Evolutionary conservation across 768 basidiomycete species (phyloP).

Genomic region (Tremella yokohamensis): DNA sequence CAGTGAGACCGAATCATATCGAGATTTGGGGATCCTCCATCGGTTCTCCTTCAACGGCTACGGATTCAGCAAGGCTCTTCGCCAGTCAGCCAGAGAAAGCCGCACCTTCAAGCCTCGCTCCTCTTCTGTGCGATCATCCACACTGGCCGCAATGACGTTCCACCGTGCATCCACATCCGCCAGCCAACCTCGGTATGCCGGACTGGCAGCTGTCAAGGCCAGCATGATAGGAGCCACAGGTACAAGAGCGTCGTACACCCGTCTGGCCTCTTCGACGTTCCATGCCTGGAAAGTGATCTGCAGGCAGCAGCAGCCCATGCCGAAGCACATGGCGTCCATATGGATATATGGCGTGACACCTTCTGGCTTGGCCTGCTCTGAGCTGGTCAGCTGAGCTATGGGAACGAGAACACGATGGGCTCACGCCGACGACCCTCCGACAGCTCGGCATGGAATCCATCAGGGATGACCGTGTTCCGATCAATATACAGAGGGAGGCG

Average conservation of each 20-base stretch:
- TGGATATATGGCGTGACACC: conserved; percentile 67
- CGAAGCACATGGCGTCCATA: conserved; percentile 99
- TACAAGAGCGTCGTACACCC: conserved; percentile 93
- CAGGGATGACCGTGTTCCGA: conserved; percentile 59
- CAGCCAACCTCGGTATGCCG: conserved; percentile 88
- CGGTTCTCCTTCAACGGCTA: conserved; percentile 74
- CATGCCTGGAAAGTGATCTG: conserved; percentile 98
- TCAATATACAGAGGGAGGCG: conserved; percentile 92
- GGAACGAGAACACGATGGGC: conserved; percentile 26
- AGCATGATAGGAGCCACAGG: conserved; percentile 95
- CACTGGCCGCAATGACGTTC: conserved; percentile 98
- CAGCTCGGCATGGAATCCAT: conserved; percentile 13
- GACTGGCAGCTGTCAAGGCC: conserved; percentile 90
- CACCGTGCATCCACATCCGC: conserved; percentile 97
- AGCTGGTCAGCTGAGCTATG: background rate
- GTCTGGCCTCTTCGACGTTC: conserved; percentile 83
- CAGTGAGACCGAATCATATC: conserved; percentile 92
- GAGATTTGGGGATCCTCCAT: conserved; percentile 86
- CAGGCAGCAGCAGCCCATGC: conserved; percentile 98
- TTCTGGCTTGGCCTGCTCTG: conserved; percentile 22
- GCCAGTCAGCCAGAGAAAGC: background rate
- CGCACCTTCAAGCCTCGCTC: conserved; percentile 81
- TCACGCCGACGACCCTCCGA: conserved; percentile 81
- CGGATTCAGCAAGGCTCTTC: background rate
- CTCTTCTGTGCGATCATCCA: conserved; percentile 93